phyloP scores from a whole-genome alignment of 169 alveolate species.

The Cryptosporidium muris region DNA sequence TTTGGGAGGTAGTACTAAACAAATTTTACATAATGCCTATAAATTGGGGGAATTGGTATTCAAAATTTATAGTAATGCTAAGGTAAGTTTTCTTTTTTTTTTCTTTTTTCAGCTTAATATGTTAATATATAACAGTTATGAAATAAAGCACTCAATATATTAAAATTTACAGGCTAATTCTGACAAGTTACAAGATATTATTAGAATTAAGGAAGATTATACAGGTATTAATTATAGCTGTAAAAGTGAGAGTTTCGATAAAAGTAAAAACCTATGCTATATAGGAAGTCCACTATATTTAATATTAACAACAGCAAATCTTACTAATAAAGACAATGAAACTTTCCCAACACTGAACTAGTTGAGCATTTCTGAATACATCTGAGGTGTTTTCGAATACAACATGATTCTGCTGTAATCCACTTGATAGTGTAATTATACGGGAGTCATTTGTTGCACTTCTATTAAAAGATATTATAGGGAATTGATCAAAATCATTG shows the following conservation, averaged over 20 bases:
- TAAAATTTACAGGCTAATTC: neutral
- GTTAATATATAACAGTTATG: no score
- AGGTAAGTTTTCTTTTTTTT: no score
- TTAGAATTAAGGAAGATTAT: neutral
- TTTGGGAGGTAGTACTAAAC: no score
- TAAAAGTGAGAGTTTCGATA: no score
- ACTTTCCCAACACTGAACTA: constrained; percentile 34
- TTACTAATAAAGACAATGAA: neutral
- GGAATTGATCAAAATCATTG: neutral
- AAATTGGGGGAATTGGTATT: no score
- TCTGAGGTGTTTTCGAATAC: constrained; percentile 35
- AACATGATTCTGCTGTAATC: constrained; percentile 30
- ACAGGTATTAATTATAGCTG: no score
- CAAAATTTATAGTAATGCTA: no score
- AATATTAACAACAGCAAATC: neutral
- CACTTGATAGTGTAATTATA: constrained; percentile 29
- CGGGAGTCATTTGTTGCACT: neutral
- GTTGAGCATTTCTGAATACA: constrained; percentile 34
- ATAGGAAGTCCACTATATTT: neutral
- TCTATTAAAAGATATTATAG: neutral
- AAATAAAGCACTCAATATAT: neutral
- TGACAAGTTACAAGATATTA: neutral
- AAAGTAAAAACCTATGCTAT: no score
- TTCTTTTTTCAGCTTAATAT: no score
- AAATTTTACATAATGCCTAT: no score